Base-by-base conservation (phyloP, 495 filamentous ascomycete species). In the Beverwykella pulmonaria region DNA sequence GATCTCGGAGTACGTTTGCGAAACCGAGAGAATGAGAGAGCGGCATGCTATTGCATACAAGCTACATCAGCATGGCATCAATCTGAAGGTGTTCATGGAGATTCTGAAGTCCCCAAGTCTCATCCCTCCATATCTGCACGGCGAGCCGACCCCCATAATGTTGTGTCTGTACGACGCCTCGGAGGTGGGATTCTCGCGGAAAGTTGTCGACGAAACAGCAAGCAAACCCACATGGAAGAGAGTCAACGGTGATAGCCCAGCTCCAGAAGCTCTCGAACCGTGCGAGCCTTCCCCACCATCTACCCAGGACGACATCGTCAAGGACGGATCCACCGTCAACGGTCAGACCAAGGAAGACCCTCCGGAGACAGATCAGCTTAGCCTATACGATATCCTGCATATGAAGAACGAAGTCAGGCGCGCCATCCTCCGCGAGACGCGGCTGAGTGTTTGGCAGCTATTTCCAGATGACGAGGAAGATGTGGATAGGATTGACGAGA, bases 121-220 rank as follows among this genome's bases (percentile, higher is more conserved):
- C 15, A 63, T 68, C 1, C 65, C 65, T 19, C 65, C 65, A 10
- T 68, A 63, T 49, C 53, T 68, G 15, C 29, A 58, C 20, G 32
- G 59, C n/a, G 65, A 68, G 46, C 8, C 9, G 2, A 0, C 7
- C 0, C 65, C 65, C 0, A 12, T 20, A 22, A 29, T 41, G 1
- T 9, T 68, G n/a, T 59, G 26, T 15, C 4, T 67, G 3, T 67
- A 67, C 52, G 65, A 67, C 44, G 29, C 65, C 1, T 22, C 25
- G 10, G 46, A 22, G 7, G 44, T 67, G 34, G 65, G 65, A 17
- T 67, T 67, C 32, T 30, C 19, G 29, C 39, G 62, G 8, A 19
- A 49, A 32, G 10, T 57, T 10, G 34, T 44, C 8, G 34, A 57
- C 22, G 23, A 29, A 36, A 2, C 19, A 53, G 49, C 25, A 26